Base-by-base conservation (phyloP, 2,329 filamentous ascomycete genomes). In the Claviceps monticola region DNA sequence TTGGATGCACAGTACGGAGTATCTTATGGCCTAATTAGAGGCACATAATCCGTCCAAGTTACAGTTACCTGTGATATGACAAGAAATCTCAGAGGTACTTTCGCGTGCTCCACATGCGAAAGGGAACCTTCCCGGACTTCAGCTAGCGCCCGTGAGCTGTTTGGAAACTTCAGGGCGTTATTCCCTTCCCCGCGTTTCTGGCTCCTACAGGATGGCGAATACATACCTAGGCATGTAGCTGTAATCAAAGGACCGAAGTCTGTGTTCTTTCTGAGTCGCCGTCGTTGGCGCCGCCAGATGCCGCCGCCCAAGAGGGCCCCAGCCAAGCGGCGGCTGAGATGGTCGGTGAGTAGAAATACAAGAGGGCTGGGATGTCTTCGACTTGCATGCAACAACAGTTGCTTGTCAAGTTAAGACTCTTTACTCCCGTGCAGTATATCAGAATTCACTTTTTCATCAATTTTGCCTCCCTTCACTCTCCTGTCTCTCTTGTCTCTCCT, bases 281-380 rank as follows among this genome's bases (percentile, higher is more conserved):
- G 46, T 47, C 14, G 44, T 50, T 43, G 53, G 46, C 46, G 46
- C 26, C 41, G 49, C 46, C 41, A 14, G 36, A 34, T 52, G 46
- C 46, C 34, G 49, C 19, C 41, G 38, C 7, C 16, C 16, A 16
- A 39, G 38, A 41, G 38, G 38, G 39, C 41, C 13, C 44, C 37
- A 34, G 41, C 49, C 34, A 51, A 23, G 49, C 41, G 48, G 45
- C 50, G 37, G 42, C 29, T 53, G 51, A 44, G 19, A 48, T 29
- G 49, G 52, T 46, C 52, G 49, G 45, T 42, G 45, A 48, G 45
- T 41, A 44, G 29, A 34, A 49, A 53, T 56, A 56, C 51, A 56
- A 56, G 55, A 56, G 51, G 55, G 53, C 55, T 51, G 53, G 54
- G 53, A 51, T 41, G 48, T 44, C 49, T 55, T 49, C 34, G 44